Conservation (phyloP, 192 early-diverging fungal species). For the Podila epigama region DNA sequence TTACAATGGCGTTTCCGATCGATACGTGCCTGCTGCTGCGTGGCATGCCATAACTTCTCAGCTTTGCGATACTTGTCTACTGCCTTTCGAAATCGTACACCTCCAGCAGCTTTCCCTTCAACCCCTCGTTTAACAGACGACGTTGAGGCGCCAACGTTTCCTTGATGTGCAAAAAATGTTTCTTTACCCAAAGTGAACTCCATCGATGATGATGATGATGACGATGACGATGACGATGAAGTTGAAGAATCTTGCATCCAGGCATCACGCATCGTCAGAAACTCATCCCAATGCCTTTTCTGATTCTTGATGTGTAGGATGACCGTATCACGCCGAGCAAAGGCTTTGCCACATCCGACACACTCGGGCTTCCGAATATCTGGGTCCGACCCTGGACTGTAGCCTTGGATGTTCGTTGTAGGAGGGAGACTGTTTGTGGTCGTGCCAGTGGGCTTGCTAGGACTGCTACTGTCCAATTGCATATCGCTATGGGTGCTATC, state of each 20-base stretch:
- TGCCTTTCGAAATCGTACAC: background rate
- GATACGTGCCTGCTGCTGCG: slow-evolving; percentile 11
- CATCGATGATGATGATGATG: background rate
- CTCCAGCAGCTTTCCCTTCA: background rate
- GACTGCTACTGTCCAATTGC: no score
- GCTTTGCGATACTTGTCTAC: slow-evolving; percentile 12
- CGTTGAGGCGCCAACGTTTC: background rate
- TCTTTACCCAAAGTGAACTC: background rate
- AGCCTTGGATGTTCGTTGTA: slow-evolving; percentile 5
- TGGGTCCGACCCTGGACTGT: slow-evolving; percentile 17
- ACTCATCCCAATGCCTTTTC: slow-evolving; percentile 34
- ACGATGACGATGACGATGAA: background rate
- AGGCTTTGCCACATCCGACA: slow-evolving; percentile 38
- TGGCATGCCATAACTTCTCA: slow-evolving; percentile 43
- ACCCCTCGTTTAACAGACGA: background rate
- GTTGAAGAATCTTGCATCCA: background rate
- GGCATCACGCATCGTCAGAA: slow-evolving; percentile 1
- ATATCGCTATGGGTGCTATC: no score
- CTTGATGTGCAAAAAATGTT: no score
- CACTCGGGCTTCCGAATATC: slow-evolving; percentile 34
- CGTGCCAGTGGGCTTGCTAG: background rate
- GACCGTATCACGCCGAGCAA: slow-evolving; percentile 41
- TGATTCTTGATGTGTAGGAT: slow-evolving; percentile 46
- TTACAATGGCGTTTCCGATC: background rate
- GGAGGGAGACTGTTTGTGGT: background rate